Percentiles rank a stretch among this genome's conserved stretches.
Evolutionary conservation across 805 yeast species (phyloP).

Genomic region (Brettanomyces naardenensis): DNA sequence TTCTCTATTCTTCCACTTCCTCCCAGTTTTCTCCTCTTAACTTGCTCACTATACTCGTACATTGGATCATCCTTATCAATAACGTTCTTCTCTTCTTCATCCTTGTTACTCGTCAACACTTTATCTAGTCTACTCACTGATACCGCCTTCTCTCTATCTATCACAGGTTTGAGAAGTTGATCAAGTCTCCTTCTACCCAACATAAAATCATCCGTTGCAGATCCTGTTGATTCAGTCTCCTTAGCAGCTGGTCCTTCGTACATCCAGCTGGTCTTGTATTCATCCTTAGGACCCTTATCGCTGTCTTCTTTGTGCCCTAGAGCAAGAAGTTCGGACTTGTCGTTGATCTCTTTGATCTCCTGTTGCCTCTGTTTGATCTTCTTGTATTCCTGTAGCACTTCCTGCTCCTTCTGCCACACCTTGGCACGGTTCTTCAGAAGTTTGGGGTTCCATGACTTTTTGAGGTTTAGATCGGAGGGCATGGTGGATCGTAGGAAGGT

Average conservation of each 20-base stretch:
- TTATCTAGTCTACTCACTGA: constrained; percentile 7
- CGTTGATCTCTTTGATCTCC: constrained; percentile 57
- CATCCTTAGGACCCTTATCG: constrained; percentile 18
- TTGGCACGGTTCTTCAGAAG: constrained; percentile 75
- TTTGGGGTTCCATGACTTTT: constrained; percentile 97
- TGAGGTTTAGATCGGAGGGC: constrained; percentile 78
- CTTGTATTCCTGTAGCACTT: constrained; percentile 61
- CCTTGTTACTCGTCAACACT: constrained; percentile 11
- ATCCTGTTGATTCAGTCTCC: constrained; percentile 26
- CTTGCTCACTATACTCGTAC: constrained; percentile 31
- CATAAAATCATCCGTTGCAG: constrained; percentile 33
- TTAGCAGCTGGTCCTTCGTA: constrained; percentile 41
- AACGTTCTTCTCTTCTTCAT: constrained; percentile 8
- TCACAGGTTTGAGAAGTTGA: constrained; percentile 8
- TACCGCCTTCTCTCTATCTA: not conserved
- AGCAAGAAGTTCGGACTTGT: constrained; percentile 41
- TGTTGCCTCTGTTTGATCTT: constrained; percentile 53
- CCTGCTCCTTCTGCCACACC: constrained; percentile 79
- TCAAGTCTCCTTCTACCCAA: constrained; percentile 44
- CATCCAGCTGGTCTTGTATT: constrained; percentile 74
- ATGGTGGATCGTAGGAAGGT: constrained; percentile 5
- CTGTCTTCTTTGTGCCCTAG: constrained; percentile 20
- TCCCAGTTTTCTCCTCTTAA: constrained; percentile 11
- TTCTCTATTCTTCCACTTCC: not conserved
- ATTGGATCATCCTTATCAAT: constrained; percentile 42